Evolutionary conservation across 768 basidiomycete genomes (phyloP).

Genomic region (Nevesoporus exiguus): DNA sequence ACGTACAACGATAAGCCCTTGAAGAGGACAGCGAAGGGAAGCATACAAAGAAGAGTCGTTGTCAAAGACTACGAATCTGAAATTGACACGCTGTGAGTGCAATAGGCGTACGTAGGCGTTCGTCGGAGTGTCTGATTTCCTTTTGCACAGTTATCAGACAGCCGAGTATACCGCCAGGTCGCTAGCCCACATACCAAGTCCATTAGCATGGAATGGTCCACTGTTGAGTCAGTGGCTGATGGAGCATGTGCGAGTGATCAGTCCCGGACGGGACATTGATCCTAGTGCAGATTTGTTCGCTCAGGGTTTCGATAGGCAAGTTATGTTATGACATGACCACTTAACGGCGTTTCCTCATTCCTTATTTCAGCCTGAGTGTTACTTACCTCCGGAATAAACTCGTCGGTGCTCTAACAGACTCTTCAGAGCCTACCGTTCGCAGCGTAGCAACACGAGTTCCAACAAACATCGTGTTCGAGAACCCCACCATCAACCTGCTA

Average conservation of each 20-base stretch:
- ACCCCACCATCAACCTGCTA: conserved; percentile 30
- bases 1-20: conserved; percentile 39
- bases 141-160: conserved; percentile 4
- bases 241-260: conserved; percentile 1
- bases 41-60: conserved; percentile 13
- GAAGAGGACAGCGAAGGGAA: conserved; percentile 34
- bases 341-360: neutral
- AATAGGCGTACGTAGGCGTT: neutral
- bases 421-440: conserved; percentile 22
- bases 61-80: conserved; percentile 26
- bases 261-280: neutral
- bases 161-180: neutral
- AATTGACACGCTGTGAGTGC: conserved; percentile 23
- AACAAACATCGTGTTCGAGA: conserved; percentile 32
- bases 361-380: conserved; percentile 19
- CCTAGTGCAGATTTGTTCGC: conserved; percentile 19
- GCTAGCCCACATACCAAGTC: neutral
- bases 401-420: conserved; percentile 20
- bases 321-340: no score
- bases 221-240: conserved; percentile 11
- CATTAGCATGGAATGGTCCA: neutral
- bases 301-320: conserved; percentile 35
- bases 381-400: conserved; percentile 23
- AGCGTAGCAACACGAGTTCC: conserved; percentile 22
- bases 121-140: no score